These are phyloP conservation scores for Dothistroma pini DNA, from an alignment of 2,329 filamentous ascomycete genomes.

Conservation along the genomic window DNA sequence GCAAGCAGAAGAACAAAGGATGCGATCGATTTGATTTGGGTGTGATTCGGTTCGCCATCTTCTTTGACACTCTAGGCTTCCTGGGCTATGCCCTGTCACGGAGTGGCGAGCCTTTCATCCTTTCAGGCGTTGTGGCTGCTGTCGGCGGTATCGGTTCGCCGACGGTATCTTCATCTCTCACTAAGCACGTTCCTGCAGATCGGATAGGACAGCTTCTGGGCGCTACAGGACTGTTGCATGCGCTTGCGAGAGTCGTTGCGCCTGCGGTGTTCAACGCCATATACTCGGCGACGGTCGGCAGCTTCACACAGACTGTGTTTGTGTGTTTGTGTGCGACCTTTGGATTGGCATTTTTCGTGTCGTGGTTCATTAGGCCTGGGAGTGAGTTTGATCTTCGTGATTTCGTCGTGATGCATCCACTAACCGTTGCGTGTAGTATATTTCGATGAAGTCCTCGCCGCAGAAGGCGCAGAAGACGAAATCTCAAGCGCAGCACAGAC, in stretches of 20 bases:
- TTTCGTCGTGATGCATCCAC: background rate
- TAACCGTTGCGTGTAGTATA: constrained; percentile 13
- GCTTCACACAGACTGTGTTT: constrained; percentile 78
- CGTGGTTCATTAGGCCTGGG: constrained; percentile 68
- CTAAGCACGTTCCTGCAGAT: constrained; percentile 84
- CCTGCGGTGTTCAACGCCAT: constrained; percentile 83
- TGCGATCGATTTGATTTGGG: constrained; percentile 74
- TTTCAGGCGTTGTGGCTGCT: constrained; percentile 68
- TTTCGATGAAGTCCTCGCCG: constrained; percentile 19
- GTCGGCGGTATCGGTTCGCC: constrained; percentile 82
- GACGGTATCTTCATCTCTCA: constrained; percentile 77
- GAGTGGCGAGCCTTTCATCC: constrained; percentile 61
- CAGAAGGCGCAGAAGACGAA: constrained; percentile 12
- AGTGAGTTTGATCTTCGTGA: constrained; percentile 55
- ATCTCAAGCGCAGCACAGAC: background rate
- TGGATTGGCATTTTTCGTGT: constrained; percentile 59
- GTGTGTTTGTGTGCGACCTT: constrained; percentile 68
- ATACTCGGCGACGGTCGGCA: constrained; percentile 75
- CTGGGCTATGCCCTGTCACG: constrained; percentile 68
- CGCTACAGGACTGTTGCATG: constrained; percentile 80
- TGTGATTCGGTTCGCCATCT: constrained; percentile 69
- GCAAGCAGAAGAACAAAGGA: constrained; percentile 56
- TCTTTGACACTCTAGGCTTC: constrained; percentile 73
- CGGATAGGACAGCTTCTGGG: constrained; percentile 84
- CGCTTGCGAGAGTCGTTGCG: constrained; percentile 71